Conservation (phyloP, 805 yeast genomes). For the Teunomyces kruisii region DNA sequence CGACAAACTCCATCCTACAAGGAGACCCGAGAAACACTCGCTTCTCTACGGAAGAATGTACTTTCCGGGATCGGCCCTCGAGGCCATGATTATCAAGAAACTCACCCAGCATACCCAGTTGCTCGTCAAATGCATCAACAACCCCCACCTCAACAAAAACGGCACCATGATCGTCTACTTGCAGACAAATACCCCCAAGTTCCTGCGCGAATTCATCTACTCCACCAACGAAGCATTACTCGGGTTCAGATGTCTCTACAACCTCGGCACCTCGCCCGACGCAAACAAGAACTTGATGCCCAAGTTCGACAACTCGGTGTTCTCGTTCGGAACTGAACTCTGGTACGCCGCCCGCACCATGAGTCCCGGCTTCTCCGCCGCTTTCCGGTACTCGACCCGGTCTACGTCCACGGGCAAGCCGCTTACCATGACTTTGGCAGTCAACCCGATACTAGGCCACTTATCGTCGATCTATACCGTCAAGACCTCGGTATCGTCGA, state of each 20-base stretch:
- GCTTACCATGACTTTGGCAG: slow-evolving; percentile 77
- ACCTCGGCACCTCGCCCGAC: slow-evolving; percentile 40
- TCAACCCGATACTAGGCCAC: slow-evolving; percentile 89
- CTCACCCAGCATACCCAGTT: slow-evolving; percentile 61
- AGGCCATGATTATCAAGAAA: slow-evolving; percentile 78
- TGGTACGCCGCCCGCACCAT: slow-evolving; percentile 85
- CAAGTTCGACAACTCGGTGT: slow-evolving; percentile 58
- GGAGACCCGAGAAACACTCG: slow-evolving; percentile 18
- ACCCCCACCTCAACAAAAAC: slow-evolving; percentile 51
- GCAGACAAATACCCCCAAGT: slow-evolving; percentile 64
- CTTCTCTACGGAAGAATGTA: slow-evolving; percentile 83
- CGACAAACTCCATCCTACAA: slow-evolving; percentile 8
- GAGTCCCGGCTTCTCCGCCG: slow-evolving; percentile 88
- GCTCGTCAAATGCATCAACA: slow-evolving; percentile 73
- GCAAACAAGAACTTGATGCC: slow-evolving; percentile 19
- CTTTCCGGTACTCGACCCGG: slow-evolving; percentile 79
- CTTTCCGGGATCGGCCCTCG: slow-evolving; percentile 82
- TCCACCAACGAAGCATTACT: slow-evolving; percentile 81
- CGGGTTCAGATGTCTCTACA: slow-evolving; percentile 79
- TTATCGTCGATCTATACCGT: slow-evolving; percentile 85
- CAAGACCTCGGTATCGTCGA: slow-evolving; percentile 69
- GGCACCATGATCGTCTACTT: slow-evolving; percentile 65
- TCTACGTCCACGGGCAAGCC: slow-evolving; percentile 89
- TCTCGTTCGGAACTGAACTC: slow-evolving; percentile 78
- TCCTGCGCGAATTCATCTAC: slow-evolving; percentile 71